Conservation (phyloP, 2,329 filamentous ascomycete species). For the Clathrospora elynae region DNA sequence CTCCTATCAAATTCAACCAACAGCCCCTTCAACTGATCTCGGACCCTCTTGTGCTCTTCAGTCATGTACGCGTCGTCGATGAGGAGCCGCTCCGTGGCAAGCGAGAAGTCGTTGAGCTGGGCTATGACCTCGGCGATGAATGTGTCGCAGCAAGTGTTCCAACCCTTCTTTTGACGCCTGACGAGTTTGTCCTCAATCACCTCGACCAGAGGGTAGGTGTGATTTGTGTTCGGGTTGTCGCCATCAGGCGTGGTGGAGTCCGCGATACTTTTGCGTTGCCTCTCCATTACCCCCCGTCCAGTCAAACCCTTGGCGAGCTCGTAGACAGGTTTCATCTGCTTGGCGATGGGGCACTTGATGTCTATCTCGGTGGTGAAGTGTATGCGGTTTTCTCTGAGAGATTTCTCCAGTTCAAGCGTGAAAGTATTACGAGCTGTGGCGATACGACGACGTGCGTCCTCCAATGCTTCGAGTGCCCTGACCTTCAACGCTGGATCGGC, state of each 20-base stretch:
- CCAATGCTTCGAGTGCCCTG: slow-evolving; percentile 4
- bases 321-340: slow-evolving; percentile 12
- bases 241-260: neutral
- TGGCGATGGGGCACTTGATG: slow-evolving; percentile 12
- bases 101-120: slow-evolving; percentile 3
- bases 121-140: slow-evolving; percentile 4
- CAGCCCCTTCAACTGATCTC: neutral
- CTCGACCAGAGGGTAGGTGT: neutral
- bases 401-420: neutral
- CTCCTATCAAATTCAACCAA: slow-evolving; percentile 3
- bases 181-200: slow-evolving; percentile 3
- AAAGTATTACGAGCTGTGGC: neutral
- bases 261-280: neutral
- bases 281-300: neutral
- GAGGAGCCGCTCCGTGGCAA: slow-evolving; percentile 6
- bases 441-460: neutral
- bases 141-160: slow-evolving; percentile 4
- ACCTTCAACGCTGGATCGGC: slow-evolving; percentile 3
- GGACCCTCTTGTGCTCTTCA: slow-evolving; percentile 3
- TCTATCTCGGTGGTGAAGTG: slow-evolving; percentile 16
- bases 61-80: slow-evolving; percentile 3
- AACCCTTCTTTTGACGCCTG: neutral
- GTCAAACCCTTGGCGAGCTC: neutral
- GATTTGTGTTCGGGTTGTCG: neutral
- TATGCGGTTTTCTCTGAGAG: slow-evolving; percentile 6